Conservation (phyloP, 176 grass and related monocot species). For the Triticum aestivum region DNA sequence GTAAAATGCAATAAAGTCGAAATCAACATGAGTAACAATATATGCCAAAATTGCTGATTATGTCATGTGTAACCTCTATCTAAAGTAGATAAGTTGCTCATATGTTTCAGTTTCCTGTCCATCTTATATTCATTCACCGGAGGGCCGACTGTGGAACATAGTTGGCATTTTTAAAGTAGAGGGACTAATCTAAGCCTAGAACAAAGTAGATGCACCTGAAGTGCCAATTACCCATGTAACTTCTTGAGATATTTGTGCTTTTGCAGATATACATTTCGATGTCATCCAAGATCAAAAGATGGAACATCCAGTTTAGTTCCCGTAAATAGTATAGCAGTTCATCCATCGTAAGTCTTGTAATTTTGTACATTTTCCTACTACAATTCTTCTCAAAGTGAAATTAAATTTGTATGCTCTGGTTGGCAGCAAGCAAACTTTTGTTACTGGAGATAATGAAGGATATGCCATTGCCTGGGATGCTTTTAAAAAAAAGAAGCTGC, state of each 20-base stretch:
- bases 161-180: constrained; percentile 3
- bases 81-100: not conserved
- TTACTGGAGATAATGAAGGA: constrained; percentile 76
- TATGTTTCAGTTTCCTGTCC: not conserved
- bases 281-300: constrained; percentile 68
- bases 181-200: not conserved
- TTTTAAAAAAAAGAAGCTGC: constrained; percentile 58
- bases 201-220: constrained; percentile 8
- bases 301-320: constrained; percentile 52
- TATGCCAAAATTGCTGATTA: not conserved
- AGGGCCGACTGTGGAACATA: not conserved
- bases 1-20: not conserved
- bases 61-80: not conserved
- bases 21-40: not conserved
- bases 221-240: not conserved
- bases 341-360: constrained; percentile 53
- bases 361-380: constrained; percentile 6
- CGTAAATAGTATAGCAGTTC: constrained; percentile 55
- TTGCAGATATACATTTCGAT: constrained; percentile 68
- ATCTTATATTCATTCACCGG: not conserved
- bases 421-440: constrained; percentile 56
- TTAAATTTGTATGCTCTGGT: constrained; percentile 13
- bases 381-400: constrained; percentile 13
- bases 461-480: constrained; percentile 55
- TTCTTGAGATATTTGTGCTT: constrained; percentile 23